Conservation (phyloP, 1,139 yeast genomes). For the Pichia norvegensis region DNA sequence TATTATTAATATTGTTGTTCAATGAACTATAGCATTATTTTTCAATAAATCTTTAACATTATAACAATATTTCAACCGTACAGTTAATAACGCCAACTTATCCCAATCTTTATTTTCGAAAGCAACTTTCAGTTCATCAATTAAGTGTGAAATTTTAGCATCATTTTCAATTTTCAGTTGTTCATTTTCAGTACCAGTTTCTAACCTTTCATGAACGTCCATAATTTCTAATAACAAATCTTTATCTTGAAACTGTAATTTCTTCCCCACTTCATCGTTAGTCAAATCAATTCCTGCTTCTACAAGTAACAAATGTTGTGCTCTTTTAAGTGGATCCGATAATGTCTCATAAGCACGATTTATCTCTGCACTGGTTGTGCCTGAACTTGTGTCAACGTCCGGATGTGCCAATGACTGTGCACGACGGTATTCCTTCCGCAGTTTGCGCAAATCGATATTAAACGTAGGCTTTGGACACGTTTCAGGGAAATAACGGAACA, state of each 20-base stretch:
- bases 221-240: constrained; percentile 43
- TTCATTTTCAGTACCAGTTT: constrained; percentile 52
- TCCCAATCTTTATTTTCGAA: constrained; percentile 40
- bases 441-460: constrained; percentile 41
- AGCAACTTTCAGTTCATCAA: constrained; percentile 31
- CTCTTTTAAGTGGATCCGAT: constrained; percentile 61
- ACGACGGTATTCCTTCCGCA: constrained; percentile 66
- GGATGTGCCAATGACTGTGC: constrained; percentile 79
- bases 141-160: constrained; percentile 39
- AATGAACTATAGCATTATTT: constrained; percentile 29
- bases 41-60: constrained; percentile 66
- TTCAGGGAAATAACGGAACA: constrained; percentile 53
- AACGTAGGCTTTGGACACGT: constrained; percentile 60
- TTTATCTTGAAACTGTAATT: constrained; percentile 37
- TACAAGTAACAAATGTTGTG: constrained; percentile 45
- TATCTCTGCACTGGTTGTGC: constrained; percentile 38
- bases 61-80: constrained; percentile 75
- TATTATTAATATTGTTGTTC: too few species aligned
- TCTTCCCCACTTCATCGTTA: constrained; percentile 29
- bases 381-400: constrained; percentile 38
- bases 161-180: constrained; percentile 49
- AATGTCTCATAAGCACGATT: constrained; percentile 73
- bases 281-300: constrained; percentile 38
- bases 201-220: constrained; percentile 46
- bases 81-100: constrained; percentile 55